Conservation (phyloP, 1,139 yeast species). For the Saccharomyces hybrid region DNA sequence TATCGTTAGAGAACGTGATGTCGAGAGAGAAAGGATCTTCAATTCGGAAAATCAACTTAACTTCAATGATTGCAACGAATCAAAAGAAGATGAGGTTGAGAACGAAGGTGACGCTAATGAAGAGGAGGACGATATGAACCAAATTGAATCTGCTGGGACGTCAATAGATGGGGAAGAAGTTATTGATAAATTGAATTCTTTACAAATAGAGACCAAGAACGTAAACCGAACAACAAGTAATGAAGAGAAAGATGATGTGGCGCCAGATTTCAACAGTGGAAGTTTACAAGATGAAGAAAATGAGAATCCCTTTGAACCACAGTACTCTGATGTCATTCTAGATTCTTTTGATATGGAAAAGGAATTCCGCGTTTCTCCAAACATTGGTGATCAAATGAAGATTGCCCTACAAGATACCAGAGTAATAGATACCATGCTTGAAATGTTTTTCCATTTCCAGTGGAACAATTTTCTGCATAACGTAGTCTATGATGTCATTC, state of each 20-base stretch:
- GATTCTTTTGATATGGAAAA: constrained; percentile 25
- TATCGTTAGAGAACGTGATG: constrained; percentile 71
- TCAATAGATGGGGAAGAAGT: constrained; percentile 9
- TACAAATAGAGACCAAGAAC: constrained; percentile 10
- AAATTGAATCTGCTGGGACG: constrained; percentile 2
- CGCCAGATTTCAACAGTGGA: constrained; percentile 4
- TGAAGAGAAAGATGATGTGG: constrained; percentile 9
- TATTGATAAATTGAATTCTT: constrained; percentile 13
- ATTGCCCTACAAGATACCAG: constrained; percentile 77
- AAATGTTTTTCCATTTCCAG: constrained; percentile 88
- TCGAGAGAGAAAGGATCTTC: constrained; percentile 39
- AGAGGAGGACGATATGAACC: constrained; percentile 4
- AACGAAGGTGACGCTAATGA: constrained; percentile 1
- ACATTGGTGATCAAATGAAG: constrained; percentile 83
- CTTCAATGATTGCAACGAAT: constrained; percentile 1
- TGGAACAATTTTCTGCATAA: constrained; percentile 97
- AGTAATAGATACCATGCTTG: constrained; percentile 66
- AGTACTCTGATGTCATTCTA: constrained; percentile 20
- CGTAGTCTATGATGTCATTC: constrained; percentile 95
- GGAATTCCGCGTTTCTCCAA: constrained; percentile 49
- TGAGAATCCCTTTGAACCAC: constrained; percentile 13
- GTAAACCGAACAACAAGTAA: not conserved
- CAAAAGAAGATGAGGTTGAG: constrained; percentile 2
- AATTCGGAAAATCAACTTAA: not conserved
- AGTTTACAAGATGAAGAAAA: constrained; percentile 12